Evolutionary conservation across 352 stramenopile genomes (phyloP).

Genomic region (Phytophthora uliginosa): DNA sequence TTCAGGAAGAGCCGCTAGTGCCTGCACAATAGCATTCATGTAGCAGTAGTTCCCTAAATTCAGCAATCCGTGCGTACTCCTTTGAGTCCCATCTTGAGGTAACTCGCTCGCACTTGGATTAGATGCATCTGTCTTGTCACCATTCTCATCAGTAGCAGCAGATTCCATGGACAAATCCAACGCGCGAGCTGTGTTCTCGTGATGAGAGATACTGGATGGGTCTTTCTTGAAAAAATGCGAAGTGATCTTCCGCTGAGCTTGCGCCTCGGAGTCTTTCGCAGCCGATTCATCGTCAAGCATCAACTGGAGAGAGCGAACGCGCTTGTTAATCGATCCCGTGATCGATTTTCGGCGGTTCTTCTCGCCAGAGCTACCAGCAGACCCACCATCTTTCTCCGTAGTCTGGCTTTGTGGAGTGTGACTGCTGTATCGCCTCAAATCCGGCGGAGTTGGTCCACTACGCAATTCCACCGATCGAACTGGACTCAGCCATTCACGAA

Average conservation of each 20-base stretch:
- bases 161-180: constrained; percentile 43
- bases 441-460: constrained; percentile 42
- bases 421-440: constrained; percentile 39
- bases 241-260: constrained; percentile 39
- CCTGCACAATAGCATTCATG: constrained; percentile 96
- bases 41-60: constrained; percentile 96
- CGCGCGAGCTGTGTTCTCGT: constrained; percentile 17
- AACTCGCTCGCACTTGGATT: constrained; percentile 13
- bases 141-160: constrained; percentile 20
- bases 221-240: constrained; percentile 61
- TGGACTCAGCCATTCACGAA: constrained; percentile 78
- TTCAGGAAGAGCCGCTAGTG: constrained; percentile 72
- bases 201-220: constrained; percentile 13
- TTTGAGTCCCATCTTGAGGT: constrained; percentile 30
- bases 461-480: constrained; percentile 50
- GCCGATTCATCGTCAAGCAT: constrained; percentile 76
- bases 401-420: constrained; percentile 28
- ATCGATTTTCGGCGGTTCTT: constrained; percentile 39
- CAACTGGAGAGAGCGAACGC: constrained; percentile 79
- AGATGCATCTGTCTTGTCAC: constrained; percentile 19
- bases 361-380: constrained; percentile 24
- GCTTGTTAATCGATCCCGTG: constrained; percentile 63
- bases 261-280: constrained; percentile 18
- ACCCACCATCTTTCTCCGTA: constrained; percentile 22
- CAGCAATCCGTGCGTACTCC: constrained; percentile 89